Evolutionary conservation across 768 basidiomycete species (phyloP), one percentile per base, ranked within the genome.

Genomic region (Hericium coralloides): DNA sequence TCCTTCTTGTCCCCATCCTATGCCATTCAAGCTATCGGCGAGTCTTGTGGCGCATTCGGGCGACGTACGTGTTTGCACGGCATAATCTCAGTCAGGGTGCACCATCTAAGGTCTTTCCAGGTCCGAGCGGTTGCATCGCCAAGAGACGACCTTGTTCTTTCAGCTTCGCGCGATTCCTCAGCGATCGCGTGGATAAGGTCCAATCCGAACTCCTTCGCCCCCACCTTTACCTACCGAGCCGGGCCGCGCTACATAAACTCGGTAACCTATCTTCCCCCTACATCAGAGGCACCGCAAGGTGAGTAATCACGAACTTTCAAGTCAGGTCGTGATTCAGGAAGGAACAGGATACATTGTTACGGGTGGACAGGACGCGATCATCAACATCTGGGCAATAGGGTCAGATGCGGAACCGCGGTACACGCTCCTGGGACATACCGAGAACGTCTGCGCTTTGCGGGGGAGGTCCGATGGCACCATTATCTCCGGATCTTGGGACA

Each of bases 401-500:
- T 69, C 77, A 17, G 79, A 76, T 63, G 81, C 82, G 56, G 87
- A 94, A 58, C 93, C 95, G 20, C 77, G 82, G 64, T 89, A 86
- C 73, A 82, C 84, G 20, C 79, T 98, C 25, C 68, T 98, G 38
- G 97, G 95, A 22, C 97, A 99, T 69, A 81, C 83, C 12, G 85
- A 87, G 49, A 98, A 98, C 67, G 81, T 98, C 38, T 98, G 95
- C 69, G 79, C 90, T 20, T 74, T 99, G 56, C 79, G 91, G 65
- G 80, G 84, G 4, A 81, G 82, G 10, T 70, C 79, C 9, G 77
- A 78, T 50, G 91, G 92, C 15, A 76, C 81, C 52, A 85, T 98
- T 59, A 83, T 97, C 57, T 95, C 92, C 8, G 97, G 97, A 18
- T 95, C 92, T 45, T 99, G 97, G 97, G 97, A 98, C 73, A 89